Conservation (phyloP, 2,329 filamentous ascomycete species). For the Neophaeococcomyces mojaviensis region DNA sequence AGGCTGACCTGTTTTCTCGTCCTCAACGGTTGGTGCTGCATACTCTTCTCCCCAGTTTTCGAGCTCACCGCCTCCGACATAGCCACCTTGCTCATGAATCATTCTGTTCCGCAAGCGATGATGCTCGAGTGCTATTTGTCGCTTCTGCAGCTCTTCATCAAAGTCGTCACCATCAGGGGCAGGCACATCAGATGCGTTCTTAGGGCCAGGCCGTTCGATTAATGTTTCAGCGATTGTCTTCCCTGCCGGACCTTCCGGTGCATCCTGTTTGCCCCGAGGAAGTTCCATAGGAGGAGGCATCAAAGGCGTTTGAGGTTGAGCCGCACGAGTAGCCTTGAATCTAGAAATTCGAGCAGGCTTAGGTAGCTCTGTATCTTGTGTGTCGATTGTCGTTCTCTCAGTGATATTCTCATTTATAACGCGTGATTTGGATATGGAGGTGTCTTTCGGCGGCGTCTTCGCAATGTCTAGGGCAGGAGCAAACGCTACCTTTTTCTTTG, state of each 20-base stretch:
- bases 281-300: conserved; percentile 25
- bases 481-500: conserved; percentile 73
- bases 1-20: conserved; percentile 32
- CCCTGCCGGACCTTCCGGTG: conserved; percentile 10
- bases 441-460: background rate
- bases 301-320: conserved; percentile 24
- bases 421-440: background rate
- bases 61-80: conserved; percentile 44
- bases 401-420: conserved; percentile 33
- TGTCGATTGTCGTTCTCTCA: conserved; percentile 36
- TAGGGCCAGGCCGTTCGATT: conserved; percentile 41
- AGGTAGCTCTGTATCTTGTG: conserved; percentile 15
- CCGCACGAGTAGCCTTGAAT: conserved; percentile 20
- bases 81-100: conserved; percentile 76
- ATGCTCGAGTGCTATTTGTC: conserved; percentile 76
- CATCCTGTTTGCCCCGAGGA: conserved; percentile 25
- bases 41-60: conserved; percentile 54
- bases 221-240: conserved; percentile 51
- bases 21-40: conserved; percentile 52
- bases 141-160: conserved; percentile 63
- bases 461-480: conserved; percentile 67
- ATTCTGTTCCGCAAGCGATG: conserved; percentile 74
- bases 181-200: conserved; percentile 24
- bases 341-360: conserved; percentile 23
- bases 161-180: conserved; percentile 56